These are phyloP conservation scores for Sporothrix pallida DNA, from an alignment of 2,329 filamentous ascomycete species.

Conservation along the genomic window DNA sequence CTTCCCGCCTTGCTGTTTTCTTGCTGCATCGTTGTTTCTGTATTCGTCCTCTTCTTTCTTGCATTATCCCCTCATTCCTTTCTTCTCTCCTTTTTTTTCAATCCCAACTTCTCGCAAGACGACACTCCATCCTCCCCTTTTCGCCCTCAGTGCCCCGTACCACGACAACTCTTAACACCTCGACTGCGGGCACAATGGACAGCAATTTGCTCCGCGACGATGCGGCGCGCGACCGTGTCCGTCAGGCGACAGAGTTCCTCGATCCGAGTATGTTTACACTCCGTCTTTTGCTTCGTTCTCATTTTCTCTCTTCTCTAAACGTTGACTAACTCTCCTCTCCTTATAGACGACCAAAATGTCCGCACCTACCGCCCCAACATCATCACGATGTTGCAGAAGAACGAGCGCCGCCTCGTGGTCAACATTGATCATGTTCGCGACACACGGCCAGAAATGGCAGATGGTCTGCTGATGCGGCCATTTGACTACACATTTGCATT, in stretches of 20 bases:
- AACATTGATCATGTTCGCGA: slow-evolving; percentile 90
- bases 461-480: slow-evolving; percentile 77
- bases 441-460: slow-evolving; percentile 82
- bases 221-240: slow-evolving; percentile 80
- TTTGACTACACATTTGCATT: slow-evolving; percentile 91
- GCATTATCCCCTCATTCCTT: slow-evolving; percentile 1
- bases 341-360: slow-evolving; percentile 57
- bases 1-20: slow-evolving; percentile 24
- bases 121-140: slow-evolving; percentile 5
- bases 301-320: slow-evolving; percentile 30
- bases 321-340: slow-evolving; percentile 34
- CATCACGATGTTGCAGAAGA: slow-evolving; percentile 74
- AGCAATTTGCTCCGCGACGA: slow-evolving; percentile 79
- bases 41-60: neutral
- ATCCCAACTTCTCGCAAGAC: neutral
- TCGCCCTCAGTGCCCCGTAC: neutral
- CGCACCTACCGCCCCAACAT: slow-evolving; percentile 89
- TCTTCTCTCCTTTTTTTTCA: slow-evolving; percentile 17
- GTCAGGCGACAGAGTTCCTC: slow-evolving; percentile 88
- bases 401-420: slow-evolving; percentile 68
- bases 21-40: neutral
- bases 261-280: slow-evolving; percentile 72
- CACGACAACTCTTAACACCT: neutral
- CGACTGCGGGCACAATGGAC: slow-evolving; percentile 61
- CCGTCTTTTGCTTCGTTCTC: neutral